Evolutionary conservation across 495 filamentous ascomycete species (phyloP).

Genomic region (Tuber umbilicatum): DNA sequence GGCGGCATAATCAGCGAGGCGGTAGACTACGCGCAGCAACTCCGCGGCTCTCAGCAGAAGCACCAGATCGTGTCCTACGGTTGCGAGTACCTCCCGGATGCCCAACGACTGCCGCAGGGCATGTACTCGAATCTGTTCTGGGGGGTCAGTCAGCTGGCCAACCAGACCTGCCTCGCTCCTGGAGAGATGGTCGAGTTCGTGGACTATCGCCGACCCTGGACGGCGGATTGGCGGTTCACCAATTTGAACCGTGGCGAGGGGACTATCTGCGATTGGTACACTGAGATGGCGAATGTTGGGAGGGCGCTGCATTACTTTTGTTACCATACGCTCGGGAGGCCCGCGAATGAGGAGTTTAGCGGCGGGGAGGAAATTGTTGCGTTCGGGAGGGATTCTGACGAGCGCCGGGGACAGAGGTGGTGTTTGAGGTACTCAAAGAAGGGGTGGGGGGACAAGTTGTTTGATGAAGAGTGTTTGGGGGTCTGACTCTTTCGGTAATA

Average conservation of each 20-base stretch:
- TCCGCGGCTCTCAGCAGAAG: conserved; percentile 24
- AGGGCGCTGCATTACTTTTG: conserved; percentile 41
- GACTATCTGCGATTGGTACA: conserved; percentile 35
- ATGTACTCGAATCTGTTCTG: conserved; percentile 37
- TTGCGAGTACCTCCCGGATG: conserved; percentile 20
- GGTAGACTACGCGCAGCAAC: conserved; percentile 11
- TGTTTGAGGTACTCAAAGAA: conserved; percentile 41
- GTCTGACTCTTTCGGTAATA: conserved; percentile 12
- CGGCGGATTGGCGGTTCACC: conserved; percentile 39
- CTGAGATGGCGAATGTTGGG: conserved; percentile 36
- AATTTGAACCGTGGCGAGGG: conserved; percentile 32
- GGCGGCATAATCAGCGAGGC: conserved; percentile 17
- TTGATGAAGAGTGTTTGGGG: conserved; percentile 37
- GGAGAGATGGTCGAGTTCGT: conserved; percentile 37
- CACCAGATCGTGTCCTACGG: conserved; percentile 30
- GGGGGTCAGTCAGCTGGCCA: conserved; percentile 30
- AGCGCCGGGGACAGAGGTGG: conserved; percentile 20
- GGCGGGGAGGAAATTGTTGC: conserved; percentile 33
- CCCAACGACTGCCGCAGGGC: conserved; percentile 9
- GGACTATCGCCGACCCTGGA: conserved; percentile 28
- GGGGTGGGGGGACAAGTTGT: conserved; percentile 32
- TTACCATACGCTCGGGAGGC: conserved; percentile 25
- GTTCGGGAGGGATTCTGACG: conserved; percentile 18
- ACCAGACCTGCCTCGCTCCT: conserved; percentile 34
- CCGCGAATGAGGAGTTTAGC: conserved; percentile 17